A percentile compares a stretch with the other conserved stretches of the same genome.
phyloP scores from a whole-genome alignment of 2,329 filamentous ascomycete species.

The Fusarium sterilihyphosum region DNA sequence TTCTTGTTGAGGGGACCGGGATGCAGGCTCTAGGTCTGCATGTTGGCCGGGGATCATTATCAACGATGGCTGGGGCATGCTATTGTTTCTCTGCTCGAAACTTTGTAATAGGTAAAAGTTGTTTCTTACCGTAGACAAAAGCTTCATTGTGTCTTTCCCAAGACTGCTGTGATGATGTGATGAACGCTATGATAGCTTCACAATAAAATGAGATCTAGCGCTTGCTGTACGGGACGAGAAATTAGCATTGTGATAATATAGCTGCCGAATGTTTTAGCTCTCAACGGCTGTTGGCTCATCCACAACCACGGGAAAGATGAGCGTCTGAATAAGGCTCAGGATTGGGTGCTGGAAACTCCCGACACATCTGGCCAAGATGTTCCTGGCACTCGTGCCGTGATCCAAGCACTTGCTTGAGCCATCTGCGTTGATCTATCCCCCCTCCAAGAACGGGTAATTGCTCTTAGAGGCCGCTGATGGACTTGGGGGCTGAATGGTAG shows the following conservation, averaged over 20 bases:
- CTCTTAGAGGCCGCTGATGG: slow-evolving; percentile 22
- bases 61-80: slow-evolving; percentile 13
- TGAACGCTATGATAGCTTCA: neutral
- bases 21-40: slow-evolving; percentile 9
- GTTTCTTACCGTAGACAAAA: neutral
- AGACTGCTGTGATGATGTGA: neutral
- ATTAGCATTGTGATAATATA: slow-evolving; percentile 33
- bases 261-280: slow-evolving; percentile 17
- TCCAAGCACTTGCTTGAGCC: slow-evolving; percentile 7
- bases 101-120: neutral
- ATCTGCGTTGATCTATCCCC: neutral
- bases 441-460: slow-evolving; percentile 18
- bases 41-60: slow-evolving; percentile 5
- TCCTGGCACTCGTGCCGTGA: slow-evolving; percentile 32
- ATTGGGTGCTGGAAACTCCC: slow-evolving; percentile 35
- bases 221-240: slow-evolving; percentile 15
- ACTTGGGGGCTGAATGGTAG: slow-evolving; percentile 23
- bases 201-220: slow-evolving; percentile 2
- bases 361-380: slow-evolving; percentile 29
- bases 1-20: slow-evolving; percentile 8
- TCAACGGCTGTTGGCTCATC: slow-evolving; percentile 36
- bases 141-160: neutral
- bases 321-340: slow-evolving; percentile 35
- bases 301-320: slow-evolving; percentile 34
- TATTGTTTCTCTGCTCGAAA: slow-evolving; percentile 13